These are phyloP conservation scores for Penicillium sp. DNA, from an alignment of 2,329 filamentous ascomycete genomes.

Conservation along the genomic window DNA sequence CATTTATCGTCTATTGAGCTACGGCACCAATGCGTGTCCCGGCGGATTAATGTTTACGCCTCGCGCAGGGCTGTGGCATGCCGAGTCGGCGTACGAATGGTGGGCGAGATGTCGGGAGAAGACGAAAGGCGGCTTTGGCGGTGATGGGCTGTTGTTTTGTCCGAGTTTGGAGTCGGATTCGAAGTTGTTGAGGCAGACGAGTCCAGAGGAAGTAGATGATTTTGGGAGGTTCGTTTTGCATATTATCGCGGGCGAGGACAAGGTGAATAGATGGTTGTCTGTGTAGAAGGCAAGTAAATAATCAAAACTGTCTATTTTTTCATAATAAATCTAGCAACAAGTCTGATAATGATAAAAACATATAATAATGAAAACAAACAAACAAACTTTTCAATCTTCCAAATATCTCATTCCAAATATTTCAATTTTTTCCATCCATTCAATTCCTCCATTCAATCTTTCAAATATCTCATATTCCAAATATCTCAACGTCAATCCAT, in stretches of 20 bases:
- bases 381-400: neutral
- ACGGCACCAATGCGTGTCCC: slow-evolving; percentile 5
- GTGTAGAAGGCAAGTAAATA: neutral
- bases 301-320: neutral
- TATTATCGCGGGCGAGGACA: slow-evolving; percentile 8
- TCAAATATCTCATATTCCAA: too few relatives aligned
- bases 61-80: slow-evolving; percentile 11
- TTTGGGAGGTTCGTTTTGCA: slow-evolving; percentile 12
- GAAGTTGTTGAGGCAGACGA: neutral
- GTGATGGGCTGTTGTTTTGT: slow-evolving; percentile 6
- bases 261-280: slow-evolving; percentile 6
- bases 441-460: neutral
- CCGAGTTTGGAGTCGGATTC: slow-evolving; percentile 5
- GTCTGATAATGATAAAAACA: neutral
- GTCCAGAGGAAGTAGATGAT: slow-evolving; percentile 11
- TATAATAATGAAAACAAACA: neutral
- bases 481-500: too few relatives aligned
- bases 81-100: slow-evolving; percentile 11
- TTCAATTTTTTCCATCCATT: neutral
- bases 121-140: neutral
- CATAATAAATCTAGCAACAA: neutral
- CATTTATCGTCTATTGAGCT: slow-evolving; percentile 8
- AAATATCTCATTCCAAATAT: too few relatives aligned
- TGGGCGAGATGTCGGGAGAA: slow-evolving; percentile 8
- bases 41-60: slow-evolving; percentile 14